Evolutionary conservation across 1,139 yeast genomes (phyloP).

Genomic region (Diutina neorugosa): DNA sequence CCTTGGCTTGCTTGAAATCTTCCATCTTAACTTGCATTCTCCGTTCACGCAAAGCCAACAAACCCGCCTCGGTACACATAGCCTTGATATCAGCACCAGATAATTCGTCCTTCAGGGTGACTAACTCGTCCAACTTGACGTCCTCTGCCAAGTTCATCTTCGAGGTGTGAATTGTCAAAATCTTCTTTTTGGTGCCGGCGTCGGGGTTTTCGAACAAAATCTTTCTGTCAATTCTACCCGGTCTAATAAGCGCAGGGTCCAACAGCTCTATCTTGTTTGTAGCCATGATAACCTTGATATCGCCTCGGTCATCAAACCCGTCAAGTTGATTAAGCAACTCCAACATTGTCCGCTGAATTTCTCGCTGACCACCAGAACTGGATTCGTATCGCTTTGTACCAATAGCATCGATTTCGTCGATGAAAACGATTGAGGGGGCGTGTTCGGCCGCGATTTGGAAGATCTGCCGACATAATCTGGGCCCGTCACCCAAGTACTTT

Average conservation of each 20-base stretch:
- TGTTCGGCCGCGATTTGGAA: conserved; percentile 96
- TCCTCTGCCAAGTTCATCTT: conserved; percentile 87
- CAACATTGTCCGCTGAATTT: conserved; percentile 97
- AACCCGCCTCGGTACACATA: conserved; percentile 95
- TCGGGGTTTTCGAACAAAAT: conserved; percentile 95
- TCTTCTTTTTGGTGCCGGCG: conserved; percentile 84
- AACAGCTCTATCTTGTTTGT: conserved; percentile 91
- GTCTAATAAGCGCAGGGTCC: conserved; percentile 97
- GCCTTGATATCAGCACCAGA: conserved; percentile 99
- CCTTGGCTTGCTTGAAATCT: conserved; percentile 91
- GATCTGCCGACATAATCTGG: conserved; percentile 85
- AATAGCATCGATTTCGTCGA: conserved; percentile 98
- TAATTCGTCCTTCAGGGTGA: conserved; percentile 84
- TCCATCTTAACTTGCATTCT: conserved; percentile 97
- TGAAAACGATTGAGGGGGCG: conserved; percentile 95
- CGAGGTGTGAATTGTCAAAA: conserved; percentile 83
- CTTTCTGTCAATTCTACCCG: conserved; percentile 97
- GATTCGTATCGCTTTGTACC: conserved; percentile 97
- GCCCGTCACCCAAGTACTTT: conserved; percentile 96
- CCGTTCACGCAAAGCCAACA: conserved; percentile 91
- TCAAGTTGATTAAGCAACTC: conserved; percentile 93
- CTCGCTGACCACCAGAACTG: conserved; percentile 94
- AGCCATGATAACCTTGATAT: conserved; percentile 98
- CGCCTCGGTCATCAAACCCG: conserved; percentile 97
- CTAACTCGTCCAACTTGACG: conserved; percentile 82